Percentiles rank a stretch among this genome's conserved stretches.
Evolutionary conservation across 495 filamentous ascomycete genomes (phyloP).

Genomic region (Xylaria longipes): DNA sequence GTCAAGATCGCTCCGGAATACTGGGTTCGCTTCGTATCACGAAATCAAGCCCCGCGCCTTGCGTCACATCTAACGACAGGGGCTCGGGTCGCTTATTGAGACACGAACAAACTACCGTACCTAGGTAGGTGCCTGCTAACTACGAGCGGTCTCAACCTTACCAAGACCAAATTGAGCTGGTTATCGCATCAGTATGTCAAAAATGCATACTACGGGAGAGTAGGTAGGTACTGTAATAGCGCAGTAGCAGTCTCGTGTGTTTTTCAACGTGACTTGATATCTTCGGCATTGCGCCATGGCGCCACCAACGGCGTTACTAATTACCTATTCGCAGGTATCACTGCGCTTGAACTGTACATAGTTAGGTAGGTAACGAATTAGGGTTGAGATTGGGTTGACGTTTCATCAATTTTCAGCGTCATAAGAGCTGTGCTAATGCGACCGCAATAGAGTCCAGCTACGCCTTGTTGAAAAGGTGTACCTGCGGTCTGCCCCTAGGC

Average conservation of each 20-base stretch:
- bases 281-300: background rate
- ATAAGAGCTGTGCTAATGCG: background rate
- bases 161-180: background rate
- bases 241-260: background rate
- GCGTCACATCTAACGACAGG: conserved; percentile 12
- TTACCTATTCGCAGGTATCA: background rate
- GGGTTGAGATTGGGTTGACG: background rate
- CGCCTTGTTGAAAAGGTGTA: background rate
- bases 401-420: conserved; percentile 1
- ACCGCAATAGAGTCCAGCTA: background rate
- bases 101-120: background rate
- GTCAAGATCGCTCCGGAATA: background rate
- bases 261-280: background rate
- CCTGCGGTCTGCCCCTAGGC: background rate
- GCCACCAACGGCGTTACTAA: background rate
- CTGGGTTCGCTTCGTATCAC: background rate
- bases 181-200: background rate
- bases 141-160: background rate
- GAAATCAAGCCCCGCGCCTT: conserved; percentile 3
- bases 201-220: background rate
- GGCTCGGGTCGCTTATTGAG: background rate
- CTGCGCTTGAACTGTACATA: background rate
- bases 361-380: too few relatives aligned
- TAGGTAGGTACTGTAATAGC: background rate
- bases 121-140: background rate